Base-by-base conservation (phyloP, 192 early-diverging fungal species). In the Chytriomyces sp. region DNA sequence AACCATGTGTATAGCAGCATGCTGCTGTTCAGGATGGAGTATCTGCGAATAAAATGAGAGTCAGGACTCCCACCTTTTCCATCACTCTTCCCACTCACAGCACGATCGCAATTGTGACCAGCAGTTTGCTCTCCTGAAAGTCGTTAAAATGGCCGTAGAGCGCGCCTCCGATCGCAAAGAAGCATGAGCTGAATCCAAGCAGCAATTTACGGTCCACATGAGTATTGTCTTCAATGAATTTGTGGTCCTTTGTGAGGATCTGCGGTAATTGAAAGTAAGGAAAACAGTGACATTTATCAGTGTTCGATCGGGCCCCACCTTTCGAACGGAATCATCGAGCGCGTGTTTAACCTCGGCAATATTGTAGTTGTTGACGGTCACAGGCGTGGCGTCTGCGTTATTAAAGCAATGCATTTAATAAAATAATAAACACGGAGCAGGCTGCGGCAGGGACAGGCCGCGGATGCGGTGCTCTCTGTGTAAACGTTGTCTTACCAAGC, bases 151-250 rank as follows among this genome's bases (percentile, higher is more conserved):
- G 83, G 26, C 78, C 78, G 69, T 86, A 84, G 6, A 57, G 62
- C 6, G 85, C 72, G 16, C 65, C 91, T 65, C 83, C 88, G 20
- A 86, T 92, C 63, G 94, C 93, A 82, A 94, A 91, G 1, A 87
- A 66, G 67, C 90, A 89, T 4, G 93, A 88, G 16, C 90, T 57
- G 80, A 93, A 97, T 43, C 95, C 95, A 13, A 97, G 83, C 11
- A 92, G 67, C 5, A 97, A 90, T 77, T 93, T 93, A 68, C 89
- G 86, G 78, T 97, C 93, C 6, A 91, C 91, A 79, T 95, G 95
- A 26, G 83, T 89, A 81, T 95, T 90, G 81, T 87, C 89, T 83
- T 97, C 82, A 6, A 28, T 63, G 69, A 84, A 86, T 11, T 74
- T 68, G 75, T 73, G 67, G 73, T 83, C 82, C 6, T 57, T n/a